phyloP scores from a whole-genome alignment of 1,284 basidiomycete species.

The Ganoderma boninense region DNA sequence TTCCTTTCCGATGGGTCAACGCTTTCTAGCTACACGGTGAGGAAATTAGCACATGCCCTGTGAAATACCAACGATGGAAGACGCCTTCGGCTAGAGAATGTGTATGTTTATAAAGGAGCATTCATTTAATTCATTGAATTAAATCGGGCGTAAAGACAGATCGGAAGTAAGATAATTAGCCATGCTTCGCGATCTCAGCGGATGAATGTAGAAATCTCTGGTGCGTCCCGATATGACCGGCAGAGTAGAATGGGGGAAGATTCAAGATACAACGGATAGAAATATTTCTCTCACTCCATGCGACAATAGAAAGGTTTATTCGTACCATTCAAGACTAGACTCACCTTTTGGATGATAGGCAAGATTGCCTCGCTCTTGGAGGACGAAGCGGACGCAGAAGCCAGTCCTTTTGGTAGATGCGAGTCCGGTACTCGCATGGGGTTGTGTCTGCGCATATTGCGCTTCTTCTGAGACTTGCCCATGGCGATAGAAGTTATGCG shows the following conservation, averaged over 20 bases:
- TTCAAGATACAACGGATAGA: neutral
- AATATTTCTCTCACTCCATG: neutral
- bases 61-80: neutral
- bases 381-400: slow-evolving; percentile 72
- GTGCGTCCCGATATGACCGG: neutral
- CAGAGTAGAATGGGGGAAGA: neutral
- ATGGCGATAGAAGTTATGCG: slow-evolving; percentile 48
- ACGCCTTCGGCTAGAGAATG: neutral
- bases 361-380: slow-evolving; percentile 81
- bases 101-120: neutral
- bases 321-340: neutral
- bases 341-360: slow-evolving; percentile 88
- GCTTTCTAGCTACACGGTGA: slow-evolving; percentile 69
- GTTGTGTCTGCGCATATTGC: slow-evolving; percentile 83
- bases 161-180: neutral
- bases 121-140: neutral
- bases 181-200: neutral
- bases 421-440: slow-evolving; percentile 92
- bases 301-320: neutral
- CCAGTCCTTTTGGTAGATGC: slow-evolving; percentile 83
- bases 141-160: neutral
- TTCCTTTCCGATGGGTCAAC: slow-evolving; percentile 81
- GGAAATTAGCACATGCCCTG: neutral
- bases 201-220: neutral
- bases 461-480: slow-evolving; percentile 92